phyloP scores from a whole-genome alignment of 2,329 filamentous ascomycete genomes.

The Neofusicoccum umdonicola region DNA sequence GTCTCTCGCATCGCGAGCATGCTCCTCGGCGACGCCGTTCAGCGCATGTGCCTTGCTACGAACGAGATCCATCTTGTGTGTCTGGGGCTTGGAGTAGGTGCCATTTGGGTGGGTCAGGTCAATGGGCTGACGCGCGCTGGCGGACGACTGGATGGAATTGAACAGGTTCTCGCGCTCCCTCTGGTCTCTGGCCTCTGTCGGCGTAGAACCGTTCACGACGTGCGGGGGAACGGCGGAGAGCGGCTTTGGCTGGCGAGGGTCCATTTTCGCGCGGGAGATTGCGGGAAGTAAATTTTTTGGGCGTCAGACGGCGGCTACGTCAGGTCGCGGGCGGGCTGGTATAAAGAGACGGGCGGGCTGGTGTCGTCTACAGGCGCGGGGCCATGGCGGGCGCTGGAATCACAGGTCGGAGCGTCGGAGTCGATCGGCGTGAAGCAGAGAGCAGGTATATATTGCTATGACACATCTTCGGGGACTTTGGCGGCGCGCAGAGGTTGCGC shows the following conservation, averaged over 20 bases:
- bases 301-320: not conserved
- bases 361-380: not conserved
- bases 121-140: conserved; percentile 47
- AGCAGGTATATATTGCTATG: conserved; percentile 1
- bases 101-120: conserved; percentile 41
- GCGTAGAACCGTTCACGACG: conserved; percentile 56
- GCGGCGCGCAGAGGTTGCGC: conserved; percentile 6
- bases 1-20: conserved; percentile 53
- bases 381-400: not conserved
- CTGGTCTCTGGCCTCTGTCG: conserved; percentile 47
- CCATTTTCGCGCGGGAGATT: conserved; percentile 36
- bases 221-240: conserved; percentile 56
- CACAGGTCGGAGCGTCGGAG: not conserved
- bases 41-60: conserved; percentile 12
- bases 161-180: conserved; percentile 57
- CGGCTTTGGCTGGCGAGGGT: conserved; percentile 46
- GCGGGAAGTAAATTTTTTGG: conserved; percentile 15
- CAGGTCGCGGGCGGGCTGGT: not conserved
- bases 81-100: conserved; percentile 27
- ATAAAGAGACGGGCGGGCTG: not conserved
- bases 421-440: not conserved
- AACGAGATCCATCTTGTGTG: not conserved
- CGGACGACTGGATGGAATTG: conserved; percentile 59
- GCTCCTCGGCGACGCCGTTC: conserved; percentile 43
- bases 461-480: conserved; percentile 16